A percentile compares a stretch with the other conserved stretches of the same genome.
phyloP scores from a whole-genome alignment of 192 early-diverging fungal genomes.

The Chytriomyces sp. region DNA sequence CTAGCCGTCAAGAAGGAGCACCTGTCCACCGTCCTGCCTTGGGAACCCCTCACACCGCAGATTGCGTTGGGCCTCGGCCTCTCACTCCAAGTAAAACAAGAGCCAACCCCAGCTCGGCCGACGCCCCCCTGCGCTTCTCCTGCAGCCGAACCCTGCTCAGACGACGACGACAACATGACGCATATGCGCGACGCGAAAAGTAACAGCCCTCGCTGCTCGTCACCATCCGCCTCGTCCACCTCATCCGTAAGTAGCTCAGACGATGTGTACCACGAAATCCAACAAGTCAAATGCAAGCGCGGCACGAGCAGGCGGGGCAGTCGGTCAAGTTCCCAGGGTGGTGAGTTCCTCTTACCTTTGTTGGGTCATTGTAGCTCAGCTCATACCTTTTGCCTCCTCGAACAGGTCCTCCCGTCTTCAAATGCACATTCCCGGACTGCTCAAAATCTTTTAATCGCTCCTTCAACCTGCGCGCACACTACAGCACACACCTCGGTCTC shows the following conservation, averaged over 20 bases:
- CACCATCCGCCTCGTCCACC: not conserved
- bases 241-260: not conserved
- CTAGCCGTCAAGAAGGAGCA: not conserved
- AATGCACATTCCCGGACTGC: slow-evolving; percentile 8
- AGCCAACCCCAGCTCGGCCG: not conserved
- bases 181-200: not conserved
- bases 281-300: not conserved
- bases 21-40: not conserved
- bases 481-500: slow-evolving; percentile 4
- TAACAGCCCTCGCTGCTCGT: not conserved
- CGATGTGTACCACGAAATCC: not conserved
- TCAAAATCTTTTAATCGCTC: slow-evolving; percentile 5
- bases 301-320: not conserved
- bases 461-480: slow-evolving; percentile 15
- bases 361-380: not conserved
- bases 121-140: not conserved
- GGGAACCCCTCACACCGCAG: not conserved
- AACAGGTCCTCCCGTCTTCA: not conserved
- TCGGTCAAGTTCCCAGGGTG: not conserved
- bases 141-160: not conserved
- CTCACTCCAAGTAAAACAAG: not conserved
- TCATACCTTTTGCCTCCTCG: not conserved
- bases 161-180: too few species aligned
- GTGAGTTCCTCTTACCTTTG: not conserved
- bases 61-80: not conserved